Evolutionary conservation across 257 asterid genomes (phyloP).

Genomic region (Asclepias syriaca): DNA sequence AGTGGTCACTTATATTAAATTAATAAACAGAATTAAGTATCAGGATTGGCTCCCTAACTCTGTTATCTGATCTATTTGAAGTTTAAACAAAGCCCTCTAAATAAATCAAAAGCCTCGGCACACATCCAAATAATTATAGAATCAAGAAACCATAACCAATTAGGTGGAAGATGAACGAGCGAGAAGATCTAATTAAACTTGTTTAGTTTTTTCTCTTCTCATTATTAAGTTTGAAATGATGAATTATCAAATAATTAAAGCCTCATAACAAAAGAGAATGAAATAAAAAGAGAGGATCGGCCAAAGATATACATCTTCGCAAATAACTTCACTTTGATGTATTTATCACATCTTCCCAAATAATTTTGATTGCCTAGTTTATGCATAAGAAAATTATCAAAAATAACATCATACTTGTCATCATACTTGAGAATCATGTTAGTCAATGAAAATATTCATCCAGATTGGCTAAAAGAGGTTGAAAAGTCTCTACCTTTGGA

Average conservation of each 20-base stretch:
- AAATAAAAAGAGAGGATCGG: neutral
- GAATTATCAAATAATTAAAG: neutral
- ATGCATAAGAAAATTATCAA: neutral
- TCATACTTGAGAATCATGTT: neutral
- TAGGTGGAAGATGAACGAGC: neutral
- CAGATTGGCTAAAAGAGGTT: neutral
- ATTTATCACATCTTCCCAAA: neutral
- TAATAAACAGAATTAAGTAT: neutral
- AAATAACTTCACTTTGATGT: too few relatives aligned
- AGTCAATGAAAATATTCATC: neutral
- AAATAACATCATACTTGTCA: neutral
- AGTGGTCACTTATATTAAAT: neutral
- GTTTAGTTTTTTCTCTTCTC: neutral
- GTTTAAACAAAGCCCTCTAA: neutral
- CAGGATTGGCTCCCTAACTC: neutral
- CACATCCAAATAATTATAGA: neutral
- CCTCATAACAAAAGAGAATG: neutral
- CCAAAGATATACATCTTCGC: neutral
- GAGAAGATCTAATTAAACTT: neutral
- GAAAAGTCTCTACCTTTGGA: constrained; percentile 57
- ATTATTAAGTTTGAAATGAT: neutral
- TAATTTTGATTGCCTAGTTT: neutral
- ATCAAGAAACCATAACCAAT: neutral
- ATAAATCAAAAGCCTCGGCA: neutral
- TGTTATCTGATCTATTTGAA: neutral